Evolutionary conservation across 192 early-diverging fungal species (phyloP).

Genomic region (Coemansia sp.): DNA sequence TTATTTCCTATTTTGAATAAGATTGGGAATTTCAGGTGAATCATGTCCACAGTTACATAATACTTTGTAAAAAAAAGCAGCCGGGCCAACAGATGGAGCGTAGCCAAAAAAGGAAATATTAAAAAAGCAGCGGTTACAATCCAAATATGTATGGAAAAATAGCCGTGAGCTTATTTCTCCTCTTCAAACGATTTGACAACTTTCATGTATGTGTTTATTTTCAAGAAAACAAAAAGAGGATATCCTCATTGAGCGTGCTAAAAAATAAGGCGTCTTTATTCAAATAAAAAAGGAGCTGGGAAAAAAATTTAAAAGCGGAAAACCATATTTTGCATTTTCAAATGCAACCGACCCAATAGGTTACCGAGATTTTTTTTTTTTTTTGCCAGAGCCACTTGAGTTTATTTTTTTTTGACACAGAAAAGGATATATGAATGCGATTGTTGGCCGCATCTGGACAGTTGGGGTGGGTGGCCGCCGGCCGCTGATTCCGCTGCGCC

Average conservation of each 20-base stretch:
- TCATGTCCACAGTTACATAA: neutral
- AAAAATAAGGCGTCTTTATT: no score
- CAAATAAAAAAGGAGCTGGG: neutral
- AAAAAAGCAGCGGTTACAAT: neutral
- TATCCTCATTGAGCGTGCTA: no score
- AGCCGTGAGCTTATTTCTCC: no score
- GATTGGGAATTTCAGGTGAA: no score
- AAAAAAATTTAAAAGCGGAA: neutral
- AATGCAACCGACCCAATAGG: neutral
- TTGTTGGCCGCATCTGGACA: neutral
- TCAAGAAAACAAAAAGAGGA: no score
- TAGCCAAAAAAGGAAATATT: neutral
- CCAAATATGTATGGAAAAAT: no score
- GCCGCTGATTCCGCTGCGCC: neutral
- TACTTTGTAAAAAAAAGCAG: neutral
- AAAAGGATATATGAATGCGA: slow-evolving; percentile 4
- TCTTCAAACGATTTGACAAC: no score
- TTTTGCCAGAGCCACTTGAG: neutral
- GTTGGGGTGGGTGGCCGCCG: neutral
- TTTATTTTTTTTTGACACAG: neutral
- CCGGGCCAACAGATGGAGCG: neutral
- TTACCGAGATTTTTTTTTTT: neutral
- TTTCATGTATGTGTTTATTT: no score
- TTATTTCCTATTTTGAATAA: no score
- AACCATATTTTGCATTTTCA: neutral